Base-by-base conservation (phyloP, 495 filamentous ascomycete genomes). In the Melanomma pulvis-pyrius region DNA sequence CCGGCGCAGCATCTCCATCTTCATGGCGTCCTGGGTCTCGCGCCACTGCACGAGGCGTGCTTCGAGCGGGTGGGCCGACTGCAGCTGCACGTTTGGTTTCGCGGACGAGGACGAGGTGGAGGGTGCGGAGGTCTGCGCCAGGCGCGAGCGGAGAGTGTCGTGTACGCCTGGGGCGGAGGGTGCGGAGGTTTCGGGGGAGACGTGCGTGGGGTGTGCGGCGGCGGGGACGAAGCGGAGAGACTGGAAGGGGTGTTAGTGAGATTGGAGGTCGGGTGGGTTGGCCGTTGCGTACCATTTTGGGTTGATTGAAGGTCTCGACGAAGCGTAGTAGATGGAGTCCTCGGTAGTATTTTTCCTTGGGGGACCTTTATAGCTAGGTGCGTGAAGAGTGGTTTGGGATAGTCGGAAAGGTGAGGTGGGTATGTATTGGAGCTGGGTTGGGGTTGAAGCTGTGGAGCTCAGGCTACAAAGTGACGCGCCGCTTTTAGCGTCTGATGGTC, bases 101-200 rank as follows among this genome's bases (percentile, higher is more conserved):
- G 79, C 71, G 4, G 85, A 78, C 30, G 75, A 65, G 49, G 77
- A 50, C 46, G 71, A 28, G 25, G 73, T 65, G 63, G 81, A 73
- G 55, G 82, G 72, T 13, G 81, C 77, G 17, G 81, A 74, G 60
- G 79, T 74, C 74, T 82, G 79, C 57, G 76, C 70, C 59, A 94
- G 82, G 77, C 91, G 91, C 52, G 87, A 81, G 75, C 93, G 92
- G 64, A 98, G 89, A 19, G 88, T 92, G 80, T 98, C 93, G 81
- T 91, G 93, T 67, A 97, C 79, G 68, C 93, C 92, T 0, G 92
- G 92, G 59, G 92, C 93, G 21, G 92, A 96, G 64, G 93, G 93
- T 32, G 93, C 93, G 73, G 83, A 82, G 59, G 78, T 75, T 52
- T 75, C 73, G 66, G 72, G 48, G 22, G 74, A 63, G 69, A 76